Conservation (phyloP, 495 filamentous ascomycete species). For the Trichoderma reesei region DNA sequence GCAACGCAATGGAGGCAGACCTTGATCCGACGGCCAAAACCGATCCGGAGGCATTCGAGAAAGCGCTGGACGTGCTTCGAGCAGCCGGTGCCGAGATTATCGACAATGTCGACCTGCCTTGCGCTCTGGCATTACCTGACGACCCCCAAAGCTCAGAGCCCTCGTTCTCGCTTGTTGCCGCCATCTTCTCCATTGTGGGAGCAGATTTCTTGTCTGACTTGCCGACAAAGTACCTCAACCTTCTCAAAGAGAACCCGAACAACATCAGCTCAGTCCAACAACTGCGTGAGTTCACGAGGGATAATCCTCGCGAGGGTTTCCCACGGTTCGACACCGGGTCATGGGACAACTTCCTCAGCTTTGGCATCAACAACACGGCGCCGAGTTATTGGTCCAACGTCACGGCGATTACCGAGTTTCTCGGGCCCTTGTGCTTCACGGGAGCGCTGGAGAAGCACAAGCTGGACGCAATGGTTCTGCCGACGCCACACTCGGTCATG, state of each 20-base stretch:
- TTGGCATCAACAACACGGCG: slow-evolving; percentile 31
- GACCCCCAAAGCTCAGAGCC: too few species aligned
- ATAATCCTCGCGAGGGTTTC: slow-evolving; percentile 16
- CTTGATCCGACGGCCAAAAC: slow-evolving; percentile 10
- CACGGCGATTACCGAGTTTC: slow-evolving; percentile 17
- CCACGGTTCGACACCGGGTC: slow-evolving; percentile 23
- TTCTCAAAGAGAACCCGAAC: slow-evolving; percentile 37
- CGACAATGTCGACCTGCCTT: not conserved
- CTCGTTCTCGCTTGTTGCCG: too few species aligned
- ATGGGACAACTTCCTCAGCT: slow-evolving; percentile 27
- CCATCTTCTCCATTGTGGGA: slow-evolving; percentile 10
- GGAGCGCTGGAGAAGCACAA: slow-evolving; percentile 26
- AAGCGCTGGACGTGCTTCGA: slow-evolving; percentile 21
- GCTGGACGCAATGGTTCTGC: slow-evolving; percentile 35
- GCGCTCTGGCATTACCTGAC: not conserved
- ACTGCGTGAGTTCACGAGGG: slow-evolving; percentile 25
- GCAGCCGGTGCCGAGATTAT: slow-evolving; percentile 24
- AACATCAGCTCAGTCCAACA: slow-evolving; percentile 27
- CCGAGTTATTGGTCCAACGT: slow-evolving; percentile 38
- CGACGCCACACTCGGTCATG: slow-evolving; percentile 21
- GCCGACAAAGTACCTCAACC: slow-evolving; percentile 31
- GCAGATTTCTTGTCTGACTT: slow-evolving; percentile 38
- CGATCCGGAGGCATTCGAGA: slow-evolving; percentile 16
- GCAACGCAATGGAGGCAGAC: slow-evolving; percentile 25
- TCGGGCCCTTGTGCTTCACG: slow-evolving; percentile 22